Conservation (phyloP, 2,329 filamentous ascomycete genomes). For the Aureobasidium sp. region DNA sequence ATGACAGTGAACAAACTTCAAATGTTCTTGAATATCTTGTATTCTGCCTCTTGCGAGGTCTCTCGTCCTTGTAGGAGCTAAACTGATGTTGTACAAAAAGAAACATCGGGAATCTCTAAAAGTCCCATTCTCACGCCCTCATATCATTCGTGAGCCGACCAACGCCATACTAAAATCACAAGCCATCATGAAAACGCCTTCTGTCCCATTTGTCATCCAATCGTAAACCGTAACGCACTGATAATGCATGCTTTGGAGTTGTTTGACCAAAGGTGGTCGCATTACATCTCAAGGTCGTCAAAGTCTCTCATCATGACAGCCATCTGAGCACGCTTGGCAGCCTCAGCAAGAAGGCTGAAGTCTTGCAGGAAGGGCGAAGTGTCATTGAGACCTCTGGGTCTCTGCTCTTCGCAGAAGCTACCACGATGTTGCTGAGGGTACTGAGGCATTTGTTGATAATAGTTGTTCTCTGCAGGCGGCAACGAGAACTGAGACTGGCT, state of each 20-base stretch:
- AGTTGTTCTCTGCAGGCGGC: slow-evolving; percentile 20
- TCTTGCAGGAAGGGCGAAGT: slow-evolving; percentile 65
- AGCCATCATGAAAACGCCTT: slow-evolving; percentile 1
- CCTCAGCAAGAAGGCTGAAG: slow-evolving; percentile 82
- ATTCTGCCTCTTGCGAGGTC: slow-evolving; percentile 1
- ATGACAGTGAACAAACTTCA: not conserved
- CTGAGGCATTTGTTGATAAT: slow-evolving; percentile 23
- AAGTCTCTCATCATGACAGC: slow-evolving; percentile 82
- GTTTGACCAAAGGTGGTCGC: not conserved
- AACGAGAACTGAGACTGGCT: slow-evolving; percentile 24
- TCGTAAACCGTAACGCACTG: slow-evolving; percentile 12
- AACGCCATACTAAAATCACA: slow-evolving; percentile 7
- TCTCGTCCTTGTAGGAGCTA: not conserved
- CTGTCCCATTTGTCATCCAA: not conserved
- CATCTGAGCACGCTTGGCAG: slow-evolving; percentile 87
- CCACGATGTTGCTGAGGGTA: slow-evolving; percentile 24
- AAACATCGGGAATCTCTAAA: not conserved
- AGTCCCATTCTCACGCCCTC: not conserved
- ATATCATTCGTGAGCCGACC: slow-evolving; percentile 3
- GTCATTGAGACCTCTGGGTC: slow-evolving; percentile 31
- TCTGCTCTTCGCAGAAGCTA: slow-evolving; percentile 19
- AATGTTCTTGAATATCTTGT: not conserved
- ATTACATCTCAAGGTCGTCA: slow-evolving; percentile 57
- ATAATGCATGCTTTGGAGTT: not conserved
- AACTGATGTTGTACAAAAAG: not conserved